phyloP scores from a whole-genome alignment of 177 flowering plant species.

The Vitis hybrid region DNA sequence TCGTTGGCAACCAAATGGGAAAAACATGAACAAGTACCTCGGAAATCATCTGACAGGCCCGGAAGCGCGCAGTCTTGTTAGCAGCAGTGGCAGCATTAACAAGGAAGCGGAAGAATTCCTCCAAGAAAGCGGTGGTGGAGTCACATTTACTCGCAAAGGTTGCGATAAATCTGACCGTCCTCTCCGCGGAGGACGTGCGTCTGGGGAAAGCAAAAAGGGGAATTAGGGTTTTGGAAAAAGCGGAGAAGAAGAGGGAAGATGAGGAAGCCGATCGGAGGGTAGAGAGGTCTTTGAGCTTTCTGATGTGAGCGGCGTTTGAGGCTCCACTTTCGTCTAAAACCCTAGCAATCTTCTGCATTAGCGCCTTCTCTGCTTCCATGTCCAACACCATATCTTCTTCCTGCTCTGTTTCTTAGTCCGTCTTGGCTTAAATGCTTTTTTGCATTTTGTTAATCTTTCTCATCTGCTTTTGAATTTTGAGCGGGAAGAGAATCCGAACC shows the following conservation, averaged over 20 bases:
- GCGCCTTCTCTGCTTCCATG: conserved; percentile 20
- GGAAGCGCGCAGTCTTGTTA: conserved; percentile 63
- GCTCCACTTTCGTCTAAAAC: conserved; percentile 59
- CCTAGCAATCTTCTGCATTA: conserved; percentile 44
- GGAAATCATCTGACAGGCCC: conserved; percentile 88
- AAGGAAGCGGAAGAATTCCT: conserved; percentile 60
- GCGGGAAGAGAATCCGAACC: too few species aligned
- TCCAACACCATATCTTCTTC: conserved; percentile 16
- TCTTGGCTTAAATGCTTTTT: too few species aligned
- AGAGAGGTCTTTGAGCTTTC: conserved; percentile 80
- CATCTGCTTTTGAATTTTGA: too few species aligned
- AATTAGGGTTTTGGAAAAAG: conserved; percentile 57
- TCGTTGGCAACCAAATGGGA: too few species aligned
- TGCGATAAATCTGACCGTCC: conserved; percentile 65
- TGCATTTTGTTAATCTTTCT: too few species aligned
- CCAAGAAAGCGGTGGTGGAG: conserved; percentile 53
- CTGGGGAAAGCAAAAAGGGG: conserved; percentile 67
- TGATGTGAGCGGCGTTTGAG: conserved; percentile 67
- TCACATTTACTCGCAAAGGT: conserved; percentile 43
- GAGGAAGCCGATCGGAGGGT: conserved; percentile 46
- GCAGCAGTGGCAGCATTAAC: conserved; percentile 47
- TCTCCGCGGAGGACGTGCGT: conserved; percentile 57
- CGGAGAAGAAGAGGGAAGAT: conserved; percentile 43
- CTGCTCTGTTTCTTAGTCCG: background rate
- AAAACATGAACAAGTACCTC: conserved; percentile 48